These are phyloP conservation scores for Aspergillus sp. DNA, from an alignment of 2,329 filamentous ascomycete genomes.

Conservation along the genomic window DNA sequence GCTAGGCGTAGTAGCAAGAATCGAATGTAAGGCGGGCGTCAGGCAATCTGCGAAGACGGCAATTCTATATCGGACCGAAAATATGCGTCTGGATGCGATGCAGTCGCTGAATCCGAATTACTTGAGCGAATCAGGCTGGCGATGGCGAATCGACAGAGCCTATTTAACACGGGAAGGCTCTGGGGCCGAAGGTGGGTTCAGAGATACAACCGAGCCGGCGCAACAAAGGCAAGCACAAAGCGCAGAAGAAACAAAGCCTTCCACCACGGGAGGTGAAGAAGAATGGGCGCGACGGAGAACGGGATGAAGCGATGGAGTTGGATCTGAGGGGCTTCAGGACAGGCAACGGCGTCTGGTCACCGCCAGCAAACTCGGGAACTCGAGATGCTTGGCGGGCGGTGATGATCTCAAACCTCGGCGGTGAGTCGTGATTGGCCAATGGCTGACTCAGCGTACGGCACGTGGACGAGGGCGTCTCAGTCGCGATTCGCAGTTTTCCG, in stretches of 20 bases:
- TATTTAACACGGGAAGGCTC: background rate
- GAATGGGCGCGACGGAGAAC: background rate
- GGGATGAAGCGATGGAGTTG: background rate
- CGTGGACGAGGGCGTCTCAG: background rate
- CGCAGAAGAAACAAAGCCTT: background rate
- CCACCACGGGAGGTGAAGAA: background rate
- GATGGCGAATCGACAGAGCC: background rate
- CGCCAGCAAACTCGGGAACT: slow-evolving; percentile 4
- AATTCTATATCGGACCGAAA: background rate
- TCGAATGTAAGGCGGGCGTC: slow-evolving; percentile 8
- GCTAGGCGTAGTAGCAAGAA: slow-evolving; percentile 12
- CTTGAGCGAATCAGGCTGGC: background rate
- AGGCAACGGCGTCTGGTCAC: background rate
- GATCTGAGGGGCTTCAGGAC: background rate
- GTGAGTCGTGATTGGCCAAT: slow-evolving; percentile 21
- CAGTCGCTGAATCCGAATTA: background rate
- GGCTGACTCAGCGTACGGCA: slow-evolving; percentile 23
- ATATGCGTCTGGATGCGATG: background rate
- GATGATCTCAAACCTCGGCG: background rate
- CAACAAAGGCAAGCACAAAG: background rate
- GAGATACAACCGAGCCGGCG: background rate
- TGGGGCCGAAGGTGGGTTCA: background rate
- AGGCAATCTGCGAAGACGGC: background rate
- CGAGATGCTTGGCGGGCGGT: slow-evolving; percentile 10
- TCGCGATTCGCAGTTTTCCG: too few relatives aligned